phyloP scores from a whole-genome alignment of 805 yeast genomes.

The Hemisphaericaspora nanyangensis region DNA sequence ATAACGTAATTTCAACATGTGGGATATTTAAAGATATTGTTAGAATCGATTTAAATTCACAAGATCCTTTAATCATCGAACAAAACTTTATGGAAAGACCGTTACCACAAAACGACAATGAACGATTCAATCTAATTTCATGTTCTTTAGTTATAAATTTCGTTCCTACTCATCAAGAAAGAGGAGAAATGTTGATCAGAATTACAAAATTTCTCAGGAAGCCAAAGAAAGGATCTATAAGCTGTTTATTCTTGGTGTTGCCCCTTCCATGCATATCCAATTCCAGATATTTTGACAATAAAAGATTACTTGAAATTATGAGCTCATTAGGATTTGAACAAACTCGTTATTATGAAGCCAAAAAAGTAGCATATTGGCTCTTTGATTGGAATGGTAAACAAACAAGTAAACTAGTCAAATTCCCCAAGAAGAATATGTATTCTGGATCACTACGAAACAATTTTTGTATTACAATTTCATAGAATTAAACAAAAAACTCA shows the following conservation, averaged over 20 bases:
- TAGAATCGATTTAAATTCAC: conserved; percentile 79
- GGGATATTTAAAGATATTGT: conserved; percentile 48
- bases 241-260: conserved; percentile 68
- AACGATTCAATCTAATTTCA: conserved; percentile 63
- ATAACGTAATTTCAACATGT: conserved; percentile 63
- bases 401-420: conserved; percentile 6
- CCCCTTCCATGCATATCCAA: conserved; percentile 85
- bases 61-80: conserved; percentile 62
- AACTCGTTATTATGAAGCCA: conserved; percentile 51
- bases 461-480: conserved; percentile 43
- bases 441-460: conserved; percentile 65
- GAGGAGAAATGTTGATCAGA: conserved; percentile 77
- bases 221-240: conserved; percentile 20
- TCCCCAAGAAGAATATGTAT: conserved; percentile 47
- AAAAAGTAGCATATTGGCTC: conserved; percentile 72
- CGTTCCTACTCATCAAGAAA: conserved; percentile 63
- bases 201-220: conserved; percentile 52
- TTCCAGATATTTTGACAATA: conserved; percentile 69
- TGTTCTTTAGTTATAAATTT: conserved; percentile 87
- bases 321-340: conserved; percentile 54
- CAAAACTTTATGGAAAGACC: conserved; percentile 86
- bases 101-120: conserved; percentile 43
- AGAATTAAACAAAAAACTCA: not conserved
- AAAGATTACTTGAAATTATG: conserved; percentile 44
- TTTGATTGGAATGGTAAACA: conserved; percentile 44